Evolutionary conservation across 805 yeast species (phyloP), one percentile per base, ranked within the genome.

Genomic region (Tetrapisispora namnaoensis): DNA sequence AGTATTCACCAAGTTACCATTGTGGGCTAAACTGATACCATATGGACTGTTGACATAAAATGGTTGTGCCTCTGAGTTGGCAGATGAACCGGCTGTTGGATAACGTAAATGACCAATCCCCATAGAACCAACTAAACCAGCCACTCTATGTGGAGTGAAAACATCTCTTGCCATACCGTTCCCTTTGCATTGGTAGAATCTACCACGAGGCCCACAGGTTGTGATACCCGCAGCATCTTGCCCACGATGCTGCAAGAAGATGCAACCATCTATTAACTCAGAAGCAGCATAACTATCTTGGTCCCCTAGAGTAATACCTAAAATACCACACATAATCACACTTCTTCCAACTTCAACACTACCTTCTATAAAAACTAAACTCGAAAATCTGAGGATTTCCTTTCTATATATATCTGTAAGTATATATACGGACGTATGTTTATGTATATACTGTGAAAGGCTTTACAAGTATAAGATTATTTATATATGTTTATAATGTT

Each of bases 171-270:
- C 98, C 96, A 93, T 87, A 56, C 99, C 99, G 67, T 89, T 91
- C 60, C 99, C 99, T 71, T 93, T 93, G 69, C 99, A 93, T 71
- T 91, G 98, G 71, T 87, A 90, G 51, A 93, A 77, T 51, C 99
- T 77, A 55, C 98, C 99, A 53, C 91, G 81, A 42, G 84, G 74
- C 48, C 96, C 98, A 66, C 96, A 88, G 8, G 99, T 93, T 22
- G 88, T 93, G 48, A 93, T 91, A 54, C 99, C 99, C n/a, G 97
- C 96, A 11, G 99, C 99, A 67, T 93, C 99, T 71, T 93, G 99
- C 42, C 99, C 99, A 63, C 99, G 79, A 65, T 93, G 99, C 66
- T 93, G 99, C 53, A 93, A 73, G 66, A 84, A 91, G 71, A 89
- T 79, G 53, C 91, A 83, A 7, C 96, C 96, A 65, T 93, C 99